These are phyloP conservation scores for Blastocystis hominis DNA, from an alignment of 352 stramenopile species.

Conservation along the genomic window DNA sequence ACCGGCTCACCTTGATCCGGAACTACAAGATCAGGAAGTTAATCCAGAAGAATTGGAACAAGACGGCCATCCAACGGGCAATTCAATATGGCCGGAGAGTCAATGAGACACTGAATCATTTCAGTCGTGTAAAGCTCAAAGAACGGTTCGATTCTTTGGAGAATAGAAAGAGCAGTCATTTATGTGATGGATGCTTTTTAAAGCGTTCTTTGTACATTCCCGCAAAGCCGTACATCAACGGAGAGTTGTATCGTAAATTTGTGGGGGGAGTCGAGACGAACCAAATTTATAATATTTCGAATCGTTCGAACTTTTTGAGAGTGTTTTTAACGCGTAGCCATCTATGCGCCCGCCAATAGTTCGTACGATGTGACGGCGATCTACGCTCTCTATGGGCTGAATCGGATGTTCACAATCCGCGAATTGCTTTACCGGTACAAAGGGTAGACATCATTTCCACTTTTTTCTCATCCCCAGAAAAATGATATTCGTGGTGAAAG, in stretches of 20 bases:
- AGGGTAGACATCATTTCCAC: neutral
- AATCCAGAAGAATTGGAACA: neutral
- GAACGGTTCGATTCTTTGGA: neutral
- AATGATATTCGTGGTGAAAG: neutral
- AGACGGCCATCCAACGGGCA: neutral
- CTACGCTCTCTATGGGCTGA: neutral
- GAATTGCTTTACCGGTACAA: conserved; percentile 6
- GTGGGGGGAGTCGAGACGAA: neutral
- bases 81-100: neutral
- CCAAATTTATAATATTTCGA: neutral
- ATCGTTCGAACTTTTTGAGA: neutral
- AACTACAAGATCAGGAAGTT: neutral
- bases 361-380: conserved; percentile 24
- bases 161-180: neutral
- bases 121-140: neutral
- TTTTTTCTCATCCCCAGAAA: neutral
- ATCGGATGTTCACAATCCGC: conserved; percentile 21
- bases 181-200: neutral
- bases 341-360: neutral
- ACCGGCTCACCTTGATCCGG: neutral
- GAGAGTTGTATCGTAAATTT: conserved; percentile 12
- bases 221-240: neutral
- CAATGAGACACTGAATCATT: neutral
- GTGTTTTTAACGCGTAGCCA: neutral
- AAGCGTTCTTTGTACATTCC: neutral